Evolutionary conservation across 129 eudicot species (phyloP).

Genomic region (Centrapalus pauciflorus): DNA sequence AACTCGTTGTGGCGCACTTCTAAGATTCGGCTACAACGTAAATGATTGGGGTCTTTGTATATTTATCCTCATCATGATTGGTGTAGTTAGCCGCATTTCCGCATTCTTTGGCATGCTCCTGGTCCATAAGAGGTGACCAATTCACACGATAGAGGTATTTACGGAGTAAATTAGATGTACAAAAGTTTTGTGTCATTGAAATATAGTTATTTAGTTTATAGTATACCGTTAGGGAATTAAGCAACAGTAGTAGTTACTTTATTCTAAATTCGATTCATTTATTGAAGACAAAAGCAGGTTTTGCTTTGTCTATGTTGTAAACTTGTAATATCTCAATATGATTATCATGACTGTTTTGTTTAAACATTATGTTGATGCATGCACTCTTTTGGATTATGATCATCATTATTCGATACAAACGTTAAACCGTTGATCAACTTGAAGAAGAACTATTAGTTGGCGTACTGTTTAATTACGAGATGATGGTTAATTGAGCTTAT

Average conservation of each 20-base stretch:
- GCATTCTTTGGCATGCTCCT: constrained; percentile 66
- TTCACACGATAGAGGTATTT: background rate
- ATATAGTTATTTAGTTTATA: constrained; percentile 11
- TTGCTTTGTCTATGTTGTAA: constrained; percentile 9
- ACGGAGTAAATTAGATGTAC: background rate
- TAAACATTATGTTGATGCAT: no score
- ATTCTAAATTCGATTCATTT: constrained; percentile 6
- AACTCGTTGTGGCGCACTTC: constrained; percentile 68
- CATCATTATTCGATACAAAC: no score
- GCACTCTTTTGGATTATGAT: no score
- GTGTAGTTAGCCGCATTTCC: constrained; percentile 43
- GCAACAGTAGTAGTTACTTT: background rate
- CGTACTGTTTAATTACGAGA: no score
- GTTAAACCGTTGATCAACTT: no score
- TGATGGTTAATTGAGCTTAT: no score
- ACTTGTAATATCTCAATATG: no score
- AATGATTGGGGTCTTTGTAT: constrained; percentile 61
- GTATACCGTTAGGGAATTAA: background rate
- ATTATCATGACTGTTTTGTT: no score
- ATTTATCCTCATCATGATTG: constrained; percentile 39
- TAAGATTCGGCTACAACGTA: constrained; percentile 43
- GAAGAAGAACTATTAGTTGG: no score
- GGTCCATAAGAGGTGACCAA: constrained; percentile 47
- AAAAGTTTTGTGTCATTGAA: constrained; percentile 10
- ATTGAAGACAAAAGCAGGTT: background rate